phyloP scores from a whole-genome alignment of 2,329 filamentous ascomycete species.

The Tothia fuscella region DNA sequence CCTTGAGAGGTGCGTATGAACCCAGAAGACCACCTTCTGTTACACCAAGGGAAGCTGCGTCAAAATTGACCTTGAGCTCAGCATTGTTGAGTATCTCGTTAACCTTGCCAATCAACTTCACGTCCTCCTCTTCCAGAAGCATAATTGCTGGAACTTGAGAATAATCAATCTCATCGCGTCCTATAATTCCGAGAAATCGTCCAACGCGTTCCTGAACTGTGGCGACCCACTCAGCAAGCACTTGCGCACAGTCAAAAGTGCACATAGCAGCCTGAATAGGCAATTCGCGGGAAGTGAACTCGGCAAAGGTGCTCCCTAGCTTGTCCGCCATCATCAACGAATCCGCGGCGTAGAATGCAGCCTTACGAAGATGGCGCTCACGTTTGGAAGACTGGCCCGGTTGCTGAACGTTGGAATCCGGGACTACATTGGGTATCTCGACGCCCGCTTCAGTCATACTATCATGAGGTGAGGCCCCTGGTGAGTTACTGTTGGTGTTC shows the following conservation, averaged over 20 bases:
- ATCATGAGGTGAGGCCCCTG: background rate
- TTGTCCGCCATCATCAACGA: constrained; percentile 82
- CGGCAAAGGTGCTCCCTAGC: constrained; percentile 72
- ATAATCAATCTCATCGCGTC: constrained; percentile 69
- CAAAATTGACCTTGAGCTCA: constrained; percentile 64
- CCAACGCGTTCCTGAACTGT: constrained; percentile 93
- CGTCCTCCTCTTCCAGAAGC: constrained; percentile 83
- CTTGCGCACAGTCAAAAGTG: constrained; percentile 85
- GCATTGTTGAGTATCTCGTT: constrained; percentile 64
- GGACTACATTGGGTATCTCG: constrained; percentile 6
- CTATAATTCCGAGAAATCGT: constrained; percentile 73
- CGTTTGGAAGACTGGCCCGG: constrained; percentile 49
- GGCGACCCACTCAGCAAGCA: constrained; percentile 87
- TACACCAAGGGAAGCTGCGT: constrained; percentile 19
- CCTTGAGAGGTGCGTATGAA: constrained; percentile 43
- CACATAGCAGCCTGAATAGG: constrained; percentile 87
- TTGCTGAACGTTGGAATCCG: background rate
- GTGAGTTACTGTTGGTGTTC: background rate
- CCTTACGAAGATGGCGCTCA: constrained; percentile 80
- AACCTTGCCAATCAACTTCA: constrained; percentile 72
- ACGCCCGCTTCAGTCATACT: background rate
- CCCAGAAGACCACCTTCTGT: constrained; percentile 39
- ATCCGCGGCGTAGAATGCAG: constrained; percentile 90
- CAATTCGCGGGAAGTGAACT: constrained; percentile 71
- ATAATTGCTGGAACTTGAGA: constrained; percentile 74